Conservation (phyloP, 2,329 filamentous ascomycete genomes). For the Apiospora phragmitis region DNA sequence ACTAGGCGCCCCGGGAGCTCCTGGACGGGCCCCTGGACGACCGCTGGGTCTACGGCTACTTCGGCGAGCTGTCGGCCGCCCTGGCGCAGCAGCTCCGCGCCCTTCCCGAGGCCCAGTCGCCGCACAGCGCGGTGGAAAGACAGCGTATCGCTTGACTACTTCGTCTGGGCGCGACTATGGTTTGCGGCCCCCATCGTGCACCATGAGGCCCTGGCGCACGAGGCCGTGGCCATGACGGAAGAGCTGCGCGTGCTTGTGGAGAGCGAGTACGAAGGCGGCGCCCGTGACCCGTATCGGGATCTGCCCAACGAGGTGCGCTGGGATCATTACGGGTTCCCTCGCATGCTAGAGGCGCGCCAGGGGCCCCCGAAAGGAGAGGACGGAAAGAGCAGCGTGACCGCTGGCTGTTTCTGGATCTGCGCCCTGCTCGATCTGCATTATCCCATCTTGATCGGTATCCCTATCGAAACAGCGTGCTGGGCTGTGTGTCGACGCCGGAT, state of each 20-base stretch:
- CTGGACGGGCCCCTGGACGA: constrained; percentile 24
- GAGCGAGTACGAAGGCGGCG: constrained; percentile 8
- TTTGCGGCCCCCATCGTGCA: constrained; percentile 28
- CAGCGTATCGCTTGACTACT: constrained; percentile 25
- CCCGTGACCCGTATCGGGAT: constrained; percentile 22
- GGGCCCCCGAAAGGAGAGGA: constrained; percentile 15
- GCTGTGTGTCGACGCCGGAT: constrained; percentile 23
- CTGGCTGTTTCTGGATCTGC: constrained; percentile 25
- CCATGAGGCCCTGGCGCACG: constrained; percentile 19
- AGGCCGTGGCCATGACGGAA: constrained; percentile 21
- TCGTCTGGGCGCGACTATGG: constrained; percentile 25
- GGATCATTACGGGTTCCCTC: constrained; percentile 25
- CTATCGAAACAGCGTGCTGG: constrained; percentile 26
- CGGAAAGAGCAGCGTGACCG: constrained; percentile 17
- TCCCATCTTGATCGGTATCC: constrained; percentile 30
- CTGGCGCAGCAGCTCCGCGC: constrained; percentile 17
- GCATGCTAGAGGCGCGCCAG: constrained; percentile 14
- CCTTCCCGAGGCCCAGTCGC: constrained; percentile 19
- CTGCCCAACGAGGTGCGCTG: constrained; percentile 15
- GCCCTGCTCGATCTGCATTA: constrained; percentile 29
- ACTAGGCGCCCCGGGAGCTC: constrained; percentile 26
- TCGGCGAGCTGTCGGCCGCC: constrained; percentile 23
- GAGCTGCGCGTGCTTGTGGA: constrained; percentile 26
- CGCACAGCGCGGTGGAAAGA: constrained; percentile 21
- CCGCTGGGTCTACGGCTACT: constrained; percentile 28